phyloP scores from a whole-genome alignment of 257 asterid species.

The Fraxinus cuspidata region DNA sequence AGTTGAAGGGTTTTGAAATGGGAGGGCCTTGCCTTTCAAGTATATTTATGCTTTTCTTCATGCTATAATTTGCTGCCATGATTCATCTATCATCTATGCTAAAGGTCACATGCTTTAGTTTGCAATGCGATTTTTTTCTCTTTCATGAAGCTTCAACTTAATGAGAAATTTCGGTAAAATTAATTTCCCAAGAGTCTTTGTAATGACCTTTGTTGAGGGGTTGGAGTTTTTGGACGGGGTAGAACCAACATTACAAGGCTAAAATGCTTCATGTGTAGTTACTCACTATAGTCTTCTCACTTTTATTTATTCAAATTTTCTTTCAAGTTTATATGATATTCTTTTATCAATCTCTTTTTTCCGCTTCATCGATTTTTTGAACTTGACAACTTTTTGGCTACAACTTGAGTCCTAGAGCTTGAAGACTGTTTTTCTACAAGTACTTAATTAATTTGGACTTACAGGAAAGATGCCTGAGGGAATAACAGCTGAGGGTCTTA shows the following conservation, averaged over 20 bases:
- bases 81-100: background rate
- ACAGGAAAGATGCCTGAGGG: constrained; percentile 69
- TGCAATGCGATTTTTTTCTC: background rate
- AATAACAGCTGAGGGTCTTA: constrained; percentile 62
- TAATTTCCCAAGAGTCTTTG: background rate
- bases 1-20: background rate
- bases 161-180: background rate
- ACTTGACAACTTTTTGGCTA: background rate
- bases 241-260: background rate
- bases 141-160: background rate
- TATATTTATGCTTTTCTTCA: background rate
- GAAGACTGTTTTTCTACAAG: background rate
- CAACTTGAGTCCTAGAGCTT: background rate
- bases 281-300: background rate
- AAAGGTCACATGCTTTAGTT: background rate
- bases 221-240: background rate
- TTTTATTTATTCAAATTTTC: background rate
- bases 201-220: background rate
- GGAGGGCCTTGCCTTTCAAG: background rate
- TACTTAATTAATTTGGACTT: background rate
- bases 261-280: background rate
- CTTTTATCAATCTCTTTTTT: background rate
- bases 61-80: background rate
- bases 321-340: background rate
- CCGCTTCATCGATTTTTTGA: background rate